phyloP scores from a whole-genome alignment of 495 filamentous ascomycete species.

The Hypoxylon lienhwacheense region DNA sequence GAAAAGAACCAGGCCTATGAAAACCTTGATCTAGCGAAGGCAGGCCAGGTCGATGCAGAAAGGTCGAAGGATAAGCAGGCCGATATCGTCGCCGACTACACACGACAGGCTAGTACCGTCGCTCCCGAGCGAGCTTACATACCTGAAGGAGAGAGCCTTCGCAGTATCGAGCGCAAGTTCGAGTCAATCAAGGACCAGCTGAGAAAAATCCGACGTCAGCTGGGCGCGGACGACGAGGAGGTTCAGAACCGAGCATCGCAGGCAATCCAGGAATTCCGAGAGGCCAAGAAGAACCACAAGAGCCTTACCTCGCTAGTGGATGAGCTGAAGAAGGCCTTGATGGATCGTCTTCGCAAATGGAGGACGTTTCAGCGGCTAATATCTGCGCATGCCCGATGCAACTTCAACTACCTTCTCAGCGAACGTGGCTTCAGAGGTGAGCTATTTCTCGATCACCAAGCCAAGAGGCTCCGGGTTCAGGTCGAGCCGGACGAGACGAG shows the following conservation, averaged over 20 bases:
- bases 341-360: slow-evolving; percentile 74
- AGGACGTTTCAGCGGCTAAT: slow-evolving; percentile 79
- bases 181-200: slow-evolving; percentile 61
- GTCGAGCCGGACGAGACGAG: slow-evolving; percentile 80
- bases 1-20: slow-evolving; percentile 69
- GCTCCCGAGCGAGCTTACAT: slow-evolving; percentile 63
- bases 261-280: slow-evolving; percentile 42
- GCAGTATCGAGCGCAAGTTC: slow-evolving; percentile 65
- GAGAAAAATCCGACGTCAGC: slow-evolving; percentile 50
- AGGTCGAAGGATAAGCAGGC: slow-evolving; percentile 50
- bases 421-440: slow-evolving; percentile 86
- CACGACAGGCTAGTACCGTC: slow-evolving; percentile 58
- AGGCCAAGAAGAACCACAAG: slow-evolving; percentile 44
- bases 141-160: slow-evolving; percentile 65
- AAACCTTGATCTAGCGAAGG: slow-evolving; percentile 52
- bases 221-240: slow-evolving; percentile 67
- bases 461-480: slow-evolving; percentile 72
- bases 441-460: slow-evolving; percentile 73
- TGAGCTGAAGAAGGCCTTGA: slow-evolving; percentile 64
- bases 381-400: slow-evolving; percentile 75
- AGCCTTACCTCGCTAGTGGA: slow-evolving; percentile 56
- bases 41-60: slow-evolving; percentile 50
- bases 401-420: slow-evolving; percentile 84
- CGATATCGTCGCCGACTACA: slow-evolving; percentile 56
- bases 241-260: slow-evolving; percentile 52